A percentile compares a stretch with the other conserved stretches of the same genome.
Evolutionary conservation across 225 moss, liverwort and hornwort species (phyloP).

Genomic region (Pseudisothecium myosuroides): DNA sequence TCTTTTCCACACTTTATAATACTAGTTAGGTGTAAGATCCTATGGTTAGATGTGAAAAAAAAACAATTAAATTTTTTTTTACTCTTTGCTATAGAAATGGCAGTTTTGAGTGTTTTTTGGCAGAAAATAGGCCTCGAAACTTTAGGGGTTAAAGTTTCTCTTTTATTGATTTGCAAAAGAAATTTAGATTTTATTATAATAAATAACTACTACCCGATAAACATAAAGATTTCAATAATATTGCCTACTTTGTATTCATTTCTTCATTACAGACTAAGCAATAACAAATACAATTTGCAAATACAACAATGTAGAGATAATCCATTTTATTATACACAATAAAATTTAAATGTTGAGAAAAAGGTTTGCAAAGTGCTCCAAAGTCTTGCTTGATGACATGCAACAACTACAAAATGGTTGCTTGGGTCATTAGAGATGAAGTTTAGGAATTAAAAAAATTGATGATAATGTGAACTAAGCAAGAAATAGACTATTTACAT

Average conservation of each 20-base stretch:
- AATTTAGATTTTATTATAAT: background rate
- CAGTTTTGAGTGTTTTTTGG: too few relatives aligned
- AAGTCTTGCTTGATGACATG: background rate
- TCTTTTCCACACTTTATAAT: too few relatives aligned
- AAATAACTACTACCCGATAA: background rate
- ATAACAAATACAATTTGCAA: background rate
- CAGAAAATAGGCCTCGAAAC: too few relatives aligned
- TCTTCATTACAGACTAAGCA: background rate
- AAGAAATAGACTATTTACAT: too few relatives aligned
- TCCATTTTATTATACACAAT: background rate
- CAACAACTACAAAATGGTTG: background rate
- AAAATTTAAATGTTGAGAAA: background rate
- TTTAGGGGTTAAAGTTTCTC: too few relatives aligned
- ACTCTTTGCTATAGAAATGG: too few relatives aligned
- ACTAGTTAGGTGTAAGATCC: too few relatives aligned
- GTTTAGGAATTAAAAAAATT: background rate
- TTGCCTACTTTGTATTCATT: background rate
- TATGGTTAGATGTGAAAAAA: too few relatives aligned
- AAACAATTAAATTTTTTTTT: too few relatives aligned
- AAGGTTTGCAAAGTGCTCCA: background rate
- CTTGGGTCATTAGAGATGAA: background rate
- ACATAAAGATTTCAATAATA: background rate
- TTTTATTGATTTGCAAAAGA: background rate
- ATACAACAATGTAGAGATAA: background rate
- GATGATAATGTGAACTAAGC: background rate